Conservation (phyloP, 169 alveolate genomes). For the Plasmodium fragile region DNA sequence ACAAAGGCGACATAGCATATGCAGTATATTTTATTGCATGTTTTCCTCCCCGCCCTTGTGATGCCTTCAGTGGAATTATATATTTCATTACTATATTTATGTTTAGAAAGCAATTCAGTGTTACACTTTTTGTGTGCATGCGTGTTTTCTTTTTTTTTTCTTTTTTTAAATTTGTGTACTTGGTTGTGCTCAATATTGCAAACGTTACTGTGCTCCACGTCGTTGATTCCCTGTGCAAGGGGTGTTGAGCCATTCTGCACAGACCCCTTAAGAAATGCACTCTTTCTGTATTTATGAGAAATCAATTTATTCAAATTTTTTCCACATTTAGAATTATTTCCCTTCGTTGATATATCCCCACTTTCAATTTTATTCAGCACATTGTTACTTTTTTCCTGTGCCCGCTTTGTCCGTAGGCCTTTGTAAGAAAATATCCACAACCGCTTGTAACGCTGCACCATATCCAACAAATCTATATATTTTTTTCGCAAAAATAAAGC, state of each 20-base stretch:
- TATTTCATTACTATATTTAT: neutral
- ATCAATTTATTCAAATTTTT: neutral
- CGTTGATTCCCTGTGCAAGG: neutral
- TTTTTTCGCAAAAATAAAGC: slow-evolving; percentile 47
- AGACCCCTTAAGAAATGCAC: neutral
- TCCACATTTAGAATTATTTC: neutral
- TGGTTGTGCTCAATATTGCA: neutral
- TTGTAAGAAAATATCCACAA: slow-evolving; percentile 45
- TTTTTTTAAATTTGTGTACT: neutral
- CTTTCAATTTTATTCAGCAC: neutral
- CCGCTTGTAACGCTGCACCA: neutral
- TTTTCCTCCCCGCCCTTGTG: neutral
- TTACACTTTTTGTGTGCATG: neutral
- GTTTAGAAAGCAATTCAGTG: neutral
- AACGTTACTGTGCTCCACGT: neutral
- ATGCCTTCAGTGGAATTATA: neutral
- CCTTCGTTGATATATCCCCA: neutral
- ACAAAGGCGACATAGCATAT: slow-evolving; percentile 58
- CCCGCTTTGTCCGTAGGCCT: neutral
- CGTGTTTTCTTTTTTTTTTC: neutral
- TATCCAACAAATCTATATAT: slow-evolving; percentile 23
- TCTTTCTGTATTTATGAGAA: neutral
- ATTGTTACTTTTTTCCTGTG: neutral
- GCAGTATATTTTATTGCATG: slow-evolving; percentile 9
- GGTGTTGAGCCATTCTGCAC: neutral